phyloP scores from a whole-genome alignment of 805 yeast species.

The Candida easanensis region DNA sequence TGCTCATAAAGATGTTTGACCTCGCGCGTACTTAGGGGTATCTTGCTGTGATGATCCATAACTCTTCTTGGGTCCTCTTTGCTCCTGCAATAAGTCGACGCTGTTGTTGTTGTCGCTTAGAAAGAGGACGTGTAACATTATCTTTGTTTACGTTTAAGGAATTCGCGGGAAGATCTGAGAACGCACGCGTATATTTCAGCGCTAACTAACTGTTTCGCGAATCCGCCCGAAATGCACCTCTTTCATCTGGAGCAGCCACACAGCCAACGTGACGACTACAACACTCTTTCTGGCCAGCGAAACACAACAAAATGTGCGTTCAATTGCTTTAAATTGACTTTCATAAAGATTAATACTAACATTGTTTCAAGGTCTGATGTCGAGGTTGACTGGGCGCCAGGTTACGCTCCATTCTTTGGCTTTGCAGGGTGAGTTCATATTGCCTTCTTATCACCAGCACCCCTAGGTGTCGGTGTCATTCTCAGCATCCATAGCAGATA shows the following conservation, averaged over 20 bases:
- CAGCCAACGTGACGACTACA: background rate
- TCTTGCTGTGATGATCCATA: slow-evolving; percentile 31
- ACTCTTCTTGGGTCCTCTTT: background rate
- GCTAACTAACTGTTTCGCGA: slow-evolving; percentile 2
- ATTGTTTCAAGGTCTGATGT: slow-evolving; percentile 32
- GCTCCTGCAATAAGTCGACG: background rate
- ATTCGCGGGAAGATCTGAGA: background rate
- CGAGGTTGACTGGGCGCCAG: slow-evolving; percentile 72
- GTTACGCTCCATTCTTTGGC: slow-evolving; percentile 95
- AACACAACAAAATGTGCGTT: slow-evolving; percentile 5
- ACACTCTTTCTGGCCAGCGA: background rate
- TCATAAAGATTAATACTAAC: background rate
- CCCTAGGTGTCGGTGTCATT: too few relatives aligned
- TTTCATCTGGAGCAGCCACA: background rate
- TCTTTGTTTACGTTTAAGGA: slow-evolving; percentile 5
- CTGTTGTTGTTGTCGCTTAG: slow-evolving; percentile 1
- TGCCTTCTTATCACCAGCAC: slow-evolving; percentile 6
- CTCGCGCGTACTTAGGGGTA: slow-evolving; percentile 52
- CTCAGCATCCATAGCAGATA: background rate
- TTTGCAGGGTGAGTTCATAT: slow-evolving; percentile 68
- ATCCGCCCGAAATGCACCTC: background rate
- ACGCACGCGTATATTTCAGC: slow-evolving; percentile 2
- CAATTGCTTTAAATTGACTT: background rate
- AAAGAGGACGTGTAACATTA: background rate
- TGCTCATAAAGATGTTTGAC: slow-evolving; percentile 46